These are phyloP conservation scores for Trichoderma lentiforme DNA, from an alignment of 2,329 filamentous ascomycete genomes.

Conservation along the genomic window DNA sequence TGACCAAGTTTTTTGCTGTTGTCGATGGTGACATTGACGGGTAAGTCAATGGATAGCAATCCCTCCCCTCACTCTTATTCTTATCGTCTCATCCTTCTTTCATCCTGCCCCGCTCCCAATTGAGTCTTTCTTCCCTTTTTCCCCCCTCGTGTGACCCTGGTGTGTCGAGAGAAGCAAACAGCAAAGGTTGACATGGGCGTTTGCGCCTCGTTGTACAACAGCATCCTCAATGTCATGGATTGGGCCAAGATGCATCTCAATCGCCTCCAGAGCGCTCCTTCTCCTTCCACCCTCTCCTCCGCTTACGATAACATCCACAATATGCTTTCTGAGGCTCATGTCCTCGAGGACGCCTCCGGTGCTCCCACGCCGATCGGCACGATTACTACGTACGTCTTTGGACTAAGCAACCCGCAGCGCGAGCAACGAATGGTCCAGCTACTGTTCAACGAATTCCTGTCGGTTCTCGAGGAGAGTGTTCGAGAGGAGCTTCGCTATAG, in stretches of 20 bases:
- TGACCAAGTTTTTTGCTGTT: conserved; percentile 89
- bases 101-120: not conserved
- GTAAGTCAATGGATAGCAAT: conserved; percentile 38
- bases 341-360: conserved; percentile 54
- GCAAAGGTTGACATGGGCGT: conserved; percentile 15
- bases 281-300: conserved; percentile 57
- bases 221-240: conserved; percentile 92
- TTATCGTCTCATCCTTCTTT: not conserved
- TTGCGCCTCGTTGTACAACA: conserved; percentile 32
- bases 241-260: conserved; percentile 86
- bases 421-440: conserved; percentile 77
- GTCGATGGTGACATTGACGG: conserved; percentile 91
- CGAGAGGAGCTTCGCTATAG: conserved; percentile 78
- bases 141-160: conserved; percentile 6
- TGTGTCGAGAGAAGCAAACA: conserved; percentile 14
- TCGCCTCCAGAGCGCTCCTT: conserved; percentile 60
- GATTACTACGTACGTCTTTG: conserved; percentile 70
- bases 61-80: not conserved
- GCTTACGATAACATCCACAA: conserved; percentile 82
- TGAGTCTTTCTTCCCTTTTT: not conserved
- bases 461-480: conserved; percentile 85
- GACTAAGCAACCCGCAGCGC: conserved; percentile 74
- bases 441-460: conserved; percentile 80
- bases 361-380: conserved; percentile 66
- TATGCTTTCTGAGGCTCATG: conserved; percentile 62